phyloP scores from a whole-genome alignment of 306 rosid genomes.

The Sesbania bispinosa region DNA sequence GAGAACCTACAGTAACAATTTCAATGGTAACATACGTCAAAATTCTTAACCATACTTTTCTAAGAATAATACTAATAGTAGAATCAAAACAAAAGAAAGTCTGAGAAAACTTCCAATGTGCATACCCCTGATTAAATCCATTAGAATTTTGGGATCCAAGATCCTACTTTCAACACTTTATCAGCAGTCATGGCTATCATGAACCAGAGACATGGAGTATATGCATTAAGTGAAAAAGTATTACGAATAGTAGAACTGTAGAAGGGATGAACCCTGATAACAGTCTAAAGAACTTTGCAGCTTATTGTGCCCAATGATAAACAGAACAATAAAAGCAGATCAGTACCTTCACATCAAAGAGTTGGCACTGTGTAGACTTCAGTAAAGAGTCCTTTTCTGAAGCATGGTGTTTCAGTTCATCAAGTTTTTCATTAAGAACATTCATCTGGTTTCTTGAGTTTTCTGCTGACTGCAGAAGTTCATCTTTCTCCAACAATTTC shows the following conservation, averaged over 20 bases:
- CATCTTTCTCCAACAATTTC: conserved; percentile 61
- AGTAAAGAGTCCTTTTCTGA: conserved; percentile 56
- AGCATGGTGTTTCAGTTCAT: conserved; percentile 49
- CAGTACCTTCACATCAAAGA: conserved; percentile 64
- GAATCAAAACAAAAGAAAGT: background rate
- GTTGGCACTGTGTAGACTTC: conserved; percentile 50
- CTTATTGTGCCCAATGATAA: background rate
- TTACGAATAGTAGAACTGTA: background rate
- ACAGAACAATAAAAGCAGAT: background rate
- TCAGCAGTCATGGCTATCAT: background rate
- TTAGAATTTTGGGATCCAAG: background rate
- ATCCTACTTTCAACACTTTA: background rate
- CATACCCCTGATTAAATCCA: no score
- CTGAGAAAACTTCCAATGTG: background rate
- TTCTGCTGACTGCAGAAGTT: conserved; percentile 58
- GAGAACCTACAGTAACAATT: background rate
- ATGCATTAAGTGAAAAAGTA: background rate
- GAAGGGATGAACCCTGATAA: background rate
- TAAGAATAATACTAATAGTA: background rate
- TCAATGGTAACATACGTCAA: background rate
- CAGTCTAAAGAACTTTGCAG: background rate
- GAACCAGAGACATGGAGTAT: background rate
- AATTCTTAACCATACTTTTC: background rate
- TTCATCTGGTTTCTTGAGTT: conserved; percentile 43
- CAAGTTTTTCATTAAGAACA: conserved; percentile 39